A percentile compares a stretch with the other conserved stretches of the same genome.
Evolutionary conservation across 1,139 yeast genomes (phyloP).

Genomic region (Sugiyamaella novakii): DNA sequence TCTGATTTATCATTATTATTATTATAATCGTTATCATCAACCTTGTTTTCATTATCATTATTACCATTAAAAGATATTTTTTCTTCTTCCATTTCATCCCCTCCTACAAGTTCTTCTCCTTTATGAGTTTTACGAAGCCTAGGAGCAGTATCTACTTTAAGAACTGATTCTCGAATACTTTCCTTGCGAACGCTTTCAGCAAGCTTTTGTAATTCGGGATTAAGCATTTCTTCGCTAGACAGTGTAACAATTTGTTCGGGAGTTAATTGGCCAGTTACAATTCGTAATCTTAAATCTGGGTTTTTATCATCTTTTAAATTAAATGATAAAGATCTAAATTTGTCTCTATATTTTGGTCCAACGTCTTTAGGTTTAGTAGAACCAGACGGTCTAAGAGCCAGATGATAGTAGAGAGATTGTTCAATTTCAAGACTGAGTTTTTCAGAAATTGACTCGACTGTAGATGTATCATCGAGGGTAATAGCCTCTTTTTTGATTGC

Average conservation of each 20-base stretch:
- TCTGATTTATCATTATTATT: neutral
- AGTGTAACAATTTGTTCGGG: slow-evolving; percentile 57
- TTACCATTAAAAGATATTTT: neutral
- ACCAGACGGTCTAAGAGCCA: slow-evolving; percentile 36
- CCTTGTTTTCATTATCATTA: neutral
- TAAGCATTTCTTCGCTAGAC: slow-evolving; percentile 65
- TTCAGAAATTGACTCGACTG: slow-evolving; percentile 45
- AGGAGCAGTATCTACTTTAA: slow-evolving; percentile 58
- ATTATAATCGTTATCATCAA: neutral
- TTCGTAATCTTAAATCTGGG: slow-evolving; percentile 49
- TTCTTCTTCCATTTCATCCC: slow-evolving; percentile 41
- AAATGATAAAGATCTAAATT: slow-evolving; percentile 55
- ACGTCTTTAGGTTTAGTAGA: slow-evolving; percentile 35
- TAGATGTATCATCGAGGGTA: slow-evolving; percentile 43
- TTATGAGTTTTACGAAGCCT: slow-evolving; percentile 77
- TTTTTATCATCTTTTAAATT: slow-evolving; percentile 59
- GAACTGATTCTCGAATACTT: slow-evolving; percentile 62
- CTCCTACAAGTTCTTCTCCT: slow-evolving; percentile 79
- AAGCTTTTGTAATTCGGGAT: slow-evolving; percentile 68
- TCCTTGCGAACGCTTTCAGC: slow-evolving; percentile 75
- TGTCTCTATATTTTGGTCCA: slow-evolving; percentile 54
- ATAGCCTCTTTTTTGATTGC: slow-evolving; percentile 40
- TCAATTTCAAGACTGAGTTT: slow-evolving; percentile 47
- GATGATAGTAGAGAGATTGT: slow-evolving; percentile 44
- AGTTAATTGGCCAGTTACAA: slow-evolving; percentile 51